Evolutionary conservation across 306 rosid genomes (phyloP), one percentile per base, ranked within the genome.

Genomic region (Rubus parviflorus): DNA sequence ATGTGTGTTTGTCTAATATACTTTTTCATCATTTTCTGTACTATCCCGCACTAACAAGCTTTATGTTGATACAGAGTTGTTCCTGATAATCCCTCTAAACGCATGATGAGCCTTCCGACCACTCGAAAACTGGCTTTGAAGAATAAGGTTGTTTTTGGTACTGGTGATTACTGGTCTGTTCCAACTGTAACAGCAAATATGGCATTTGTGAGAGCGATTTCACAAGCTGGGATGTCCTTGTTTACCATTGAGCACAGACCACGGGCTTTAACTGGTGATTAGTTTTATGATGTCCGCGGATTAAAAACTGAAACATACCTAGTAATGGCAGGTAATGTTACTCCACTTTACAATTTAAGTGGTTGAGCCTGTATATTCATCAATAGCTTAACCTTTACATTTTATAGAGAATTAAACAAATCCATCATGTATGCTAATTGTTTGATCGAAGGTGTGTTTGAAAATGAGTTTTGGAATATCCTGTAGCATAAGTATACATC

Each of bases 221-320:
- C 98, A 10, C 98, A 92, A 78, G 91, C 96, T 4, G 98, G 97
- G 80, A 89, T 92, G 97, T 92, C 98, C 73, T 89, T 95, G 79
- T 86, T 82, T 77, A 86, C 92, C 49, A 84, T 90, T 35, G 88
- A 85, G 77, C 98, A 95, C 78, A 86, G 90, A 84, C 97, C 97
- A 1, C 87, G 97, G 81, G 98, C 97, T 61, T 84, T 95, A 82
- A 88, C 89, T 8, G 98, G 97, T 22, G 96, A 92, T 77, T 95
- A 90, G 81, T 58, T 63, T 22, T 81, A 20, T 38, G 75, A 57
- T 80, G 64, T 68, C 79, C 37, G 5, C 30, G 17, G 43, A 70
- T 30, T 16, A 49, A 53, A 63, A 23, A 48, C 58, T 46, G 60
- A 75, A 70, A 72, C 78, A 48, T 81, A 77, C 79, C 54, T 40